Evolutionary conservation across 345 rosid genomes (phyloP).

Genomic region (Rhizophora apiculata): DNA sequence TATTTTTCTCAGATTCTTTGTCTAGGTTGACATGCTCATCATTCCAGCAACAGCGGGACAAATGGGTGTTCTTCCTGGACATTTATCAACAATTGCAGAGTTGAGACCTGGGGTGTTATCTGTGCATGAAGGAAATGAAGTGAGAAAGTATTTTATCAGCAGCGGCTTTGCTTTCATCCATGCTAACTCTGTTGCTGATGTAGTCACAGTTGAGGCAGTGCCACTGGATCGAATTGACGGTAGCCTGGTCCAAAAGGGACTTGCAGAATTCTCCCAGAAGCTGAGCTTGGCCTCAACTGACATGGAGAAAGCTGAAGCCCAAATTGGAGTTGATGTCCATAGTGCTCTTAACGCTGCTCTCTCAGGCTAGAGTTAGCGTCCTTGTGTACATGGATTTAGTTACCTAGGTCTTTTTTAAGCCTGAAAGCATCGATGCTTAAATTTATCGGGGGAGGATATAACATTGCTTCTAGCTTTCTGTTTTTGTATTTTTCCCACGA

Average conservation of each 20-base stretch:
- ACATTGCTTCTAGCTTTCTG: not conserved
- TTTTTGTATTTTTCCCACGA: not conserved
- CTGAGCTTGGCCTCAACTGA: constrained; percentile 65
- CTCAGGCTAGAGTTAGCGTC: constrained; percentile 16
- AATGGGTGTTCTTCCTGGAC: constrained; percentile 89
- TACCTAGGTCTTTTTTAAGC: not conserved
- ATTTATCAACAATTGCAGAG: constrained; percentile 74
- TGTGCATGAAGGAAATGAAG: constrained; percentile 71
- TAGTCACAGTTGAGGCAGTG: constrained; percentile 65
- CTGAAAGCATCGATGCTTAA: not conserved
- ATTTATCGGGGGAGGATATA: not conserved
- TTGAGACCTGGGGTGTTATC: constrained; percentile 77
- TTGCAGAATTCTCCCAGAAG: constrained; percentile 65
- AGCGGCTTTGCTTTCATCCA: constrained; percentile 79
- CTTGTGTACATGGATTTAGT: not conserved
- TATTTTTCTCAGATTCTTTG: not conserved
- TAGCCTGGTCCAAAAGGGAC: constrained; percentile 68
- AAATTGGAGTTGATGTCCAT: constrained; percentile 68
- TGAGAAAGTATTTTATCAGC: constrained; percentile 70
- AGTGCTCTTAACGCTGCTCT: constrained; percentile 67
- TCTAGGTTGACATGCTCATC: constrained; percentile 83
- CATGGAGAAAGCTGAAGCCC: constrained; percentile 78
- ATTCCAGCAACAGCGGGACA: constrained; percentile 82
- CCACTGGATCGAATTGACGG: constrained; percentile 62
- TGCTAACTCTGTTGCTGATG: constrained; percentile 68